Conservation (phyloP, 176 grass and related monocot genomes). For the Saccharum spontaneum region DNA sequence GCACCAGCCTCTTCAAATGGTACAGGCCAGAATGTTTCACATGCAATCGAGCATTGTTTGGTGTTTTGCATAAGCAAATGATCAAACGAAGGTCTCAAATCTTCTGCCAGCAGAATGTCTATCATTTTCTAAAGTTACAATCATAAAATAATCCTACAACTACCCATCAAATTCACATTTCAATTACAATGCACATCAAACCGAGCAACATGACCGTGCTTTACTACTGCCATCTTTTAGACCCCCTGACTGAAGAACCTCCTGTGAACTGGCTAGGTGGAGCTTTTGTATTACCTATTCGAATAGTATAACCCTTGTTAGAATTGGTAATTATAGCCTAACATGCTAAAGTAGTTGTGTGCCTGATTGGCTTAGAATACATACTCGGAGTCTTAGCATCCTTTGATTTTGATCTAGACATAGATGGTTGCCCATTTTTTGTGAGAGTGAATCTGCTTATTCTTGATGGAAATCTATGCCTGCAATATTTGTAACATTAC, state of each 20-base stretch:
- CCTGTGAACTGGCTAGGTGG: conserved; percentile 24
- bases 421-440: conserved; percentile 50
- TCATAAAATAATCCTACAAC: conserved; percentile 6
- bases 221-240: conserved; percentile 57
- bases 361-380: conserved; percentile 25
- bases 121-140: not conserved
- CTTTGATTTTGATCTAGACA: conserved; percentile 52
- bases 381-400: conserved; percentile 72
- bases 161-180: conserved; percentile 23
- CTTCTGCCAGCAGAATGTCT: not conserved
- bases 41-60: not conserved
- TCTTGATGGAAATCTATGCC: conserved; percentile 48
- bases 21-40: not conserved
- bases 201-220: not conserved
- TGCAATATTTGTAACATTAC: conserved; percentile 40
- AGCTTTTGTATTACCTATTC: conserved; percentile 41
- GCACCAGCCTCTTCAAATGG: not conserved
- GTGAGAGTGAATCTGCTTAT: conserved; percentile 53
- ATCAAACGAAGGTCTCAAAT: not conserved
- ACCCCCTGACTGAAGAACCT: conserved; percentile 39
- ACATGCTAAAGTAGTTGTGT: conserved; percentile 40
- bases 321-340: not conserved
- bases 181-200: not conserved
- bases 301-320: conserved; percentile 17
- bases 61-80: conserved; percentile 13